Evolutionary conservation across 1,139 yeast genomes (phyloP).

Genomic region (Magnusiomyces tetraspermus): DNA sequence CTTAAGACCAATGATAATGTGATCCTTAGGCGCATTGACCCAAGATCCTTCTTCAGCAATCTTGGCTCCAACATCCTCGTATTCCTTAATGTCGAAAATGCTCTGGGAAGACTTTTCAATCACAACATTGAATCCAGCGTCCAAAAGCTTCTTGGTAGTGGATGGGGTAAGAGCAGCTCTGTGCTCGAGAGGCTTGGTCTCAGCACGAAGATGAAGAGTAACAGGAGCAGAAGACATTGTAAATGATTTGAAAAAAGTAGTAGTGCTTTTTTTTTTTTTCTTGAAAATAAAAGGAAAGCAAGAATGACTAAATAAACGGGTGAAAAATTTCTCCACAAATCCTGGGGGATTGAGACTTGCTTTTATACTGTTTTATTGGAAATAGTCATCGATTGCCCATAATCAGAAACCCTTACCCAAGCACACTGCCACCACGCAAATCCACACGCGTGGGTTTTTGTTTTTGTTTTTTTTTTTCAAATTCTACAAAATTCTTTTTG

Average conservation of each 20-base stretch:
- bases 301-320: too few relatives aligned
- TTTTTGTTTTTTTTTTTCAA: too few relatives aligned
- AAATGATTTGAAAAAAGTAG: background rate
- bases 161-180: conserved; percentile 94
- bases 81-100: conserved; percentile 66
- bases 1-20: conserved; percentile 86
- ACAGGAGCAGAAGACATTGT: conserved; percentile 14
- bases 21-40: conserved; percentile 80
- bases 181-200: conserved; percentile 92
- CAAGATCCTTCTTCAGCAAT: conserved; percentile 92
- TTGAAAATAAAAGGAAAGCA: background rate
- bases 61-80: conserved; percentile 66
- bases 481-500: too few relatives aligned
- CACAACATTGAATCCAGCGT: conserved; percentile 78
- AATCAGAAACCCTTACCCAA: too few relatives aligned
- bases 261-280: background rate
- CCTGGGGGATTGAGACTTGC: background rate
- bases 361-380: background rate
- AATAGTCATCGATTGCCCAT: too few relatives aligned
- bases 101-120: conserved; percentile 86
- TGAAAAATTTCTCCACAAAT: background rate
- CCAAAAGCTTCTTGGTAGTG: conserved; percentile 72
- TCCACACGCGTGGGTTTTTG: too few relatives aligned
- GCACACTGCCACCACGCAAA: too few relatives aligned
- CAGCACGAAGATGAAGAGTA: conserved; percentile 77